These are phyloP conservation scores for Amauroascus niger DNA, from an alignment of 2,329 filamentous ascomycete species.

Conservation along the genomic window DNA sequence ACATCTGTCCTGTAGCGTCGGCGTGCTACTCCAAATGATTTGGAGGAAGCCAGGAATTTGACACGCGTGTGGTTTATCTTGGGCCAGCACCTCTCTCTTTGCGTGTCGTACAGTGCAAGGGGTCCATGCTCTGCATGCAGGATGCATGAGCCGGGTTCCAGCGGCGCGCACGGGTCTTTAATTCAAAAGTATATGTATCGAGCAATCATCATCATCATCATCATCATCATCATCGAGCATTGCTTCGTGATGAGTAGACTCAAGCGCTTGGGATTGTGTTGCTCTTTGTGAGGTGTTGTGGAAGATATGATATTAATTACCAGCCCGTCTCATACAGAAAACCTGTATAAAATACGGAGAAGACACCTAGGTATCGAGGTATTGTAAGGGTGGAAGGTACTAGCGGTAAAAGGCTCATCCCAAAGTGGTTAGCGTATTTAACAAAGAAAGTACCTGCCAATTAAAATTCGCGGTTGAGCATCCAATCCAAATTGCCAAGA, in stretches of 20 bases:
- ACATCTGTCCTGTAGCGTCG: no score
- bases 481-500: neutral
- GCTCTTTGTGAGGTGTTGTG: no score
- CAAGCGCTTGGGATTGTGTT: no score
- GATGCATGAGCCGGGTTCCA: neutral
- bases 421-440: neutral
- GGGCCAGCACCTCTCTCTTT: neutral
- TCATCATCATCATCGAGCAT: neutral
- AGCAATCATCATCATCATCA: no score
- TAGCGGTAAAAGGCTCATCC: neutral
- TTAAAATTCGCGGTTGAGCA: neutral
- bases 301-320: neutral
- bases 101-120: neutral
- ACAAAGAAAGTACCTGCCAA: neutral
- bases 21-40: no score
- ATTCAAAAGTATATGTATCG: neutral
- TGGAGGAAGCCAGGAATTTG: neutral
- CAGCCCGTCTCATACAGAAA: neutral
- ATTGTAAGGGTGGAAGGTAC: neutral
- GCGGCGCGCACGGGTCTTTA: neutral
- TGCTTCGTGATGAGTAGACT: no score
- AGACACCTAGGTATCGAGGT: no score
- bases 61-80: neutral
- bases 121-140: neutral
- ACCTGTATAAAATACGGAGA: neutral